These are phyloP conservation scores for Hypocreales sp. DNA, from an alignment of 2,329 filamentous ascomycete species.

Conservation along the genomic window DNA sequence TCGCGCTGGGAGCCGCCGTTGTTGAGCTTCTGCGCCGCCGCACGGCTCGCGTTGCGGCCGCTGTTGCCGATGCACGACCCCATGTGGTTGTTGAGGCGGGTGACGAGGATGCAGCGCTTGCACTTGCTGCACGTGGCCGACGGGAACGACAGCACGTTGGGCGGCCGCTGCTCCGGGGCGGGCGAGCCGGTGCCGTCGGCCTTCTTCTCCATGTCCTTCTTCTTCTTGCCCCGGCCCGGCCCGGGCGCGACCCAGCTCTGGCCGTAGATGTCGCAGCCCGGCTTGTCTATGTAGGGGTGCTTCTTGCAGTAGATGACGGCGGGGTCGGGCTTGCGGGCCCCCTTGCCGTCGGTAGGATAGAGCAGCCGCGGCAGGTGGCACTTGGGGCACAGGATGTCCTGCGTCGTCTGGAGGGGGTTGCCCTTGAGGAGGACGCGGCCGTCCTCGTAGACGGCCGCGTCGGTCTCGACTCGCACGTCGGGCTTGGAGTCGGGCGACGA, in stretches of 20 bases:
- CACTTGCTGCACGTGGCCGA: constrained; percentile 53
- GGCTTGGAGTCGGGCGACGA: constrained; percentile 36
- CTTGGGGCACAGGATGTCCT: constrained; percentile 56
- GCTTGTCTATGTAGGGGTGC: constrained; percentile 61
- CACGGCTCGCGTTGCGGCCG: constrained; percentile 45
- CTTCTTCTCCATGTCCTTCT: constrained; percentile 59
- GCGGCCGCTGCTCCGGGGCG: constrained; percentile 37
- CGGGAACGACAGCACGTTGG: constrained; percentile 48
- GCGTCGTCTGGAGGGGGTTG: constrained; percentile 55
- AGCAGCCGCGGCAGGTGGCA: constrained; percentile 62
- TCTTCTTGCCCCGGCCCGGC: constrained; percentile 60
- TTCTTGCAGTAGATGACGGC: constrained; percentile 63
- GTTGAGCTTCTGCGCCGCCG: constrained; percentile 47
- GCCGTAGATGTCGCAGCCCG: constrained; percentile 67
- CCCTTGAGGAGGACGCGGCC: constrained; percentile 53
- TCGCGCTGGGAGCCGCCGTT: constrained; percentile 40
- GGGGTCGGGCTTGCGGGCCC: constrained; percentile 49
- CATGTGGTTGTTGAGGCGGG: constrained; percentile 53
- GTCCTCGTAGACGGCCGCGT: constrained; percentile 55
- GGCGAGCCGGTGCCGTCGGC: constrained; percentile 30
- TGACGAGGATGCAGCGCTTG: constrained; percentile 49
- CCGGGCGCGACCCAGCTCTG: constrained; percentile 64
- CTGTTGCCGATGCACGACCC: constrained; percentile 52
- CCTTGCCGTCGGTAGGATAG: constrained; percentile 56
- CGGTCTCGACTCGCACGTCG: constrained; percentile 45